Conservation (phyloP, 2,329 filamentous ascomycete species). For the Ophiostoma piceae region DNA sequence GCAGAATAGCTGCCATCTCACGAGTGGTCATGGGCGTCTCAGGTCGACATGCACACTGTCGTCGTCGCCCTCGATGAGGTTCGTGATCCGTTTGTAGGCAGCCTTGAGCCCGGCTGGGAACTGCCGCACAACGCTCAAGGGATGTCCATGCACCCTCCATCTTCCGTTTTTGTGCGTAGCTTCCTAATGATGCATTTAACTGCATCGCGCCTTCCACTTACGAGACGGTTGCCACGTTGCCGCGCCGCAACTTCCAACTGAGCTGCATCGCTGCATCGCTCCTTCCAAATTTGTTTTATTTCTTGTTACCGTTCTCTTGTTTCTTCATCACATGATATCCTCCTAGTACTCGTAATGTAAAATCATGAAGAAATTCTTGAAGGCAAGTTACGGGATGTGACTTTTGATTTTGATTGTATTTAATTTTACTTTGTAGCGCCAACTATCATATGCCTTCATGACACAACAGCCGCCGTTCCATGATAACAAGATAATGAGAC, state of each 20-base stretch:
- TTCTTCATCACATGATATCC: too few relatives aligned
- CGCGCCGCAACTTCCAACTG: too few relatives aligned
- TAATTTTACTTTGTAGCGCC: not conserved
- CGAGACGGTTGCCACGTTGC: too few relatives aligned
- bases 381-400: not conserved
- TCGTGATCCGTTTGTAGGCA: not conserved
- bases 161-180: not conserved
- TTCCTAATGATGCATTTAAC: too few relatives aligned
- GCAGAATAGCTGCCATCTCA: too few relatives aligned
- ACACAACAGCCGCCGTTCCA: too few relatives aligned
- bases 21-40: too few relatives aligned
- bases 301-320: too few relatives aligned
- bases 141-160: not conserved
- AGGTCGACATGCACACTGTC: not conserved
- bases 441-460: too few relatives aligned
- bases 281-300: not conserved
- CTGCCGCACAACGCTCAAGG: not conserved
- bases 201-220: too few relatives aligned
- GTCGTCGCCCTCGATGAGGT: not conserved
- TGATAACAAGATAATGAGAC: too few relatives aligned
- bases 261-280: not conserved
- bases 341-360: not conserved
- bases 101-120: not conserved
- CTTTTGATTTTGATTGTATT: not conserved
- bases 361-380: not conserved